Evolutionary conservation across 129 eudicot species (phyloP), one percentile per base, ranked within the genome.

Genomic region (Flaveria bidentis): DNA sequence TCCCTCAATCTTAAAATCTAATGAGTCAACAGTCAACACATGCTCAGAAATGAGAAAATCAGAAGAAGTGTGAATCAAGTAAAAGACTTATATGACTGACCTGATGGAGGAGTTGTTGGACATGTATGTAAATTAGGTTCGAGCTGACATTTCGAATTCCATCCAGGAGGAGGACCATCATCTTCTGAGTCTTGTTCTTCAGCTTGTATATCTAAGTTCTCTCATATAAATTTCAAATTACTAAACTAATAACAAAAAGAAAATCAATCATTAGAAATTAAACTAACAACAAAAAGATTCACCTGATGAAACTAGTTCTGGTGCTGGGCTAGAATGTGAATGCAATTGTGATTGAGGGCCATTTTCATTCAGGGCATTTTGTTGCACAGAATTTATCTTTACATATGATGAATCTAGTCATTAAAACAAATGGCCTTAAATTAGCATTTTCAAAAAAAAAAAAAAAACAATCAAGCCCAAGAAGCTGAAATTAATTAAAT

Each of bases 91-190:
- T 78, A n/a, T 49, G 67, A 33, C 64, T 49, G 73, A 71, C 82
- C 82, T 62, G 67, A 33, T 71, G 16, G 60, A 41, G 74, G 39
- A 68, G 49, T 77, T 56, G 60, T 55, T 42, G 61, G 44, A 70
- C 67, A 51, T 39, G 74, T 56, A 63, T 74, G 76, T 80, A 71
- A 53, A 23, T 51, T 49, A 22, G 82, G 76, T 36, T 73, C 72
- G 2, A 69, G 78, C 10, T 64, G 84, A 76, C 68, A 13, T 15
- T 76, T 47, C 11, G 61, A 47, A 71, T 84, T 73, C 91, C 88
- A 84, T 56, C 86, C 91, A 3, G 84, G 84, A 71, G 86, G 84
- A 16, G 72, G 85, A 11, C 86, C 83, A 9, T 79, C 82, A 16
- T 80, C 83, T 39, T 79, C 89, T 6, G 66, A 76, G 65, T 80